phyloP scores from a whole-genome alignment of 139 green algal species.

The Zygnema circumcarinatum region DNA sequence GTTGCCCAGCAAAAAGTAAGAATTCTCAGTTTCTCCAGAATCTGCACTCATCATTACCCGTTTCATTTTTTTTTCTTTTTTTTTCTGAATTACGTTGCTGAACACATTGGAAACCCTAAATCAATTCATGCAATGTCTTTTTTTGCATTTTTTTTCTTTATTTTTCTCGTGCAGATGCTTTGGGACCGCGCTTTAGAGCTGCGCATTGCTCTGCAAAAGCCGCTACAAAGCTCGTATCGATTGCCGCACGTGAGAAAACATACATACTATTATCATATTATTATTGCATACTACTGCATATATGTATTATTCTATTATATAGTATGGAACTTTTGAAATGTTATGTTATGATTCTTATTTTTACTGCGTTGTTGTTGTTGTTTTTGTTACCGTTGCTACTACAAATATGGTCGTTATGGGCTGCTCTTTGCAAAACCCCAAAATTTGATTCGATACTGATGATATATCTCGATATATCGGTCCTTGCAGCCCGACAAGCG shows the following conservation, averaged over 20 bases:
- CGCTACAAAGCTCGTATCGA: constrained; percentile 10
- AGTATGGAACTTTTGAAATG: too few relatives aligned
- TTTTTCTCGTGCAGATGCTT: background rate
- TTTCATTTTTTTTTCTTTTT: background rate
- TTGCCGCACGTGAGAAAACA: constrained; percentile 18
- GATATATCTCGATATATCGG: too few relatives aligned
- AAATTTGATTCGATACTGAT: too few relatives aligned
- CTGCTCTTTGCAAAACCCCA: too few relatives aligned
- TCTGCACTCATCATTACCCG: background rate
- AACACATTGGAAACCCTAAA: background rate
- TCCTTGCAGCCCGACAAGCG: background rate
- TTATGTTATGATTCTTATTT: too few relatives aligned
- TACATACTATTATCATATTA: too few relatives aligned
- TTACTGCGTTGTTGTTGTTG: background rate
- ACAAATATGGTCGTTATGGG: too few relatives aligned
- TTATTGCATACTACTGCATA: too few relatives aligned
- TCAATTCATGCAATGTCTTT: background rate
- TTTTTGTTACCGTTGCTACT: background rate
- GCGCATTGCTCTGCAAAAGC: constrained; percentile 21
- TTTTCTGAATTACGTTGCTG: background rate
- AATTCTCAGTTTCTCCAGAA: background rate
- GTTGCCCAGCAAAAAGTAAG: constrained; percentile 15
- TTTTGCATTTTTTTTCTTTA: background rate
- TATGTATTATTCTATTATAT: too few relatives aligned
- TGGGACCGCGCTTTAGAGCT: constrained; percentile 40